A percentile compares a stretch with the other conserved stretches of the same genome.
Evolutionary conservation across 2,329 filamentous ascomycete genomes (phyloP).

Genomic region (Aspergillus melleus): DNA sequence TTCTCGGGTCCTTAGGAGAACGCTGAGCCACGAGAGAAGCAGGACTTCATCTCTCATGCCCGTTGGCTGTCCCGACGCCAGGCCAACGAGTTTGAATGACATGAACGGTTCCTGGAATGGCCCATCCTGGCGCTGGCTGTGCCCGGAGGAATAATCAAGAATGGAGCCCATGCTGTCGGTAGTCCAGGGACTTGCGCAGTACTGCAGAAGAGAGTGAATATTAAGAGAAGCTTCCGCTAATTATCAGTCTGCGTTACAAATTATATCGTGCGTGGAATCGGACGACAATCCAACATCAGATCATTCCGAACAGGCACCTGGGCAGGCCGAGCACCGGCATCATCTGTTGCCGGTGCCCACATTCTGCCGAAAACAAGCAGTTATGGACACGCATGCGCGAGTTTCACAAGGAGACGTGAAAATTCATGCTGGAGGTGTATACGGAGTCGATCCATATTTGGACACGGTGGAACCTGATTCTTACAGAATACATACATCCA

Average conservation of each 20-base stretch:
- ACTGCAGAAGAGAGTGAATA: background rate
- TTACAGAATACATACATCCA: too few relatives aligned
- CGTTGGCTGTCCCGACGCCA: conserved; percentile 28
- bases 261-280: background rate
- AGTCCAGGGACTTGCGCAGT: background rate
- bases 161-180: background rate
- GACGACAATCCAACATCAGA: background rate
- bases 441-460: too few relatives aligned
- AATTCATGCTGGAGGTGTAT: background rate
- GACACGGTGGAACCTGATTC: too few relatives aligned
- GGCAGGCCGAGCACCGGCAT: background rate
- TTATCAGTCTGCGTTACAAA: background rate
- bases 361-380: background rate
- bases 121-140: background rate
- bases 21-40: conserved; percentile 48
- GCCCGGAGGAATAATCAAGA: background rate
- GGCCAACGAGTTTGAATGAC: conserved; percentile 29
- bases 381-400: background rate
- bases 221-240: background rate
- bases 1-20: conserved; percentile 46
- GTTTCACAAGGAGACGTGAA: background rate
- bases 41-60: conserved; percentile 44
- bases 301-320: background rate
- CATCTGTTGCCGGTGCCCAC: background rate
- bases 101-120: conserved; percentile 8